Base-by-base conservation (phyloP, 1,284 basidiomycete species). In the Rhodotorula sp. region DNA sequence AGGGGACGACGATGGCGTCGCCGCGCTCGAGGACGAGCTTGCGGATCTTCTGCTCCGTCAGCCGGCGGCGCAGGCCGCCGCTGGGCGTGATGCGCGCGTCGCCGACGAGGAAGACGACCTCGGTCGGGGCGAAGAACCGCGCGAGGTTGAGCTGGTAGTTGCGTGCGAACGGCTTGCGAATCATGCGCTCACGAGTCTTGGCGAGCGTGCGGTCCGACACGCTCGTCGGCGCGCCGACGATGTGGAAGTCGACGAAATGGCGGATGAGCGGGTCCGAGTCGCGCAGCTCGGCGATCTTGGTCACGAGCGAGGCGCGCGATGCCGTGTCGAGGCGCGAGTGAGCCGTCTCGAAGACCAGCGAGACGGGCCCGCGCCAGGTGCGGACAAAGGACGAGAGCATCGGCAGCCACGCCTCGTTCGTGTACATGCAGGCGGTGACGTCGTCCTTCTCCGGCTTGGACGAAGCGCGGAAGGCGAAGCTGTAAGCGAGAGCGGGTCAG, bases 131-230 rank as follows among this genome's bases (percentile, higher is more conserved):
- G 46, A 80, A 80, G 74, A 80, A 80, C 23, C 79, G 72, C 45
- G 78, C 79, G 48, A 80, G 70, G 72, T 80, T 80, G 67, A 79
- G 73, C 44, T 80, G 79, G 54, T 74, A 77, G 65, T 80, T 79
- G 27, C 64, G 75, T 34, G 77, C 79, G 44, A 77, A 50, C 14
- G 79, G 79, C 23, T 68, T 66, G 21, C 66, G 59, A 60, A 79
- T 75, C 72, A 80, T 74, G 21, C 79, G 69, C 58, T 80, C 76
- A 42, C 77, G 74, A 8, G 71, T 60, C 50, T 76, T 75, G 69
- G 72, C 72, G 23, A 71, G 68, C n/a, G 72, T 66, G 19, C 74
- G 70, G 9, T 67, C 66, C 50, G 67, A 66, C 56, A 67, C 57
- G 42, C 69, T 61, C 46, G 50, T 42, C 7, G 77, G 74, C 12